Conservation (phyloP, 768 basidiomycete species). For the Cystofilobasidium ferigula region DNA sequence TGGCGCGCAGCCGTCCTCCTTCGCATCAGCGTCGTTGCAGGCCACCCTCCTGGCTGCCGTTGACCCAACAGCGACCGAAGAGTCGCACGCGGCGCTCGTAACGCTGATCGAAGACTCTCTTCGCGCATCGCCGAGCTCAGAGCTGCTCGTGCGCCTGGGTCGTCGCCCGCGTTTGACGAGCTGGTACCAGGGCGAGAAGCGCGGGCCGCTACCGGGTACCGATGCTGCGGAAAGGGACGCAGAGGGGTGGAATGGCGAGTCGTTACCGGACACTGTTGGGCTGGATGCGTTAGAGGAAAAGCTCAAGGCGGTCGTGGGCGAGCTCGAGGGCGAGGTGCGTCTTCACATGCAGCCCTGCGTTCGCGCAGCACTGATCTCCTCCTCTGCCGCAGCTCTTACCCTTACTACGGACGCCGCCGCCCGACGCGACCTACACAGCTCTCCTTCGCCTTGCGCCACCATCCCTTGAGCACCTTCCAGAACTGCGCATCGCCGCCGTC, state of each 20-base stretch:
- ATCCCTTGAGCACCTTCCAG: conserved; percentile 37
- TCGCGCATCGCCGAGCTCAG: background rate
- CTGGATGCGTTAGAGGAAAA: background rate
- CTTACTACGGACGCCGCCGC: background rate
- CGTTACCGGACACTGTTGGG: background rate
- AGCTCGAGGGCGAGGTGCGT: background rate
- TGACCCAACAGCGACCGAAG: too few relatives aligned
- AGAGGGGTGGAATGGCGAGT: background rate
- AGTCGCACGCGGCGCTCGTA: background rate
- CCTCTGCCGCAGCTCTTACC: background rate
- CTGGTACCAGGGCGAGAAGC: background rate
- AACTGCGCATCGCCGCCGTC: conserved; percentile 89
- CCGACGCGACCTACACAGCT: background rate
- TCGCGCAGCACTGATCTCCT: background rate
- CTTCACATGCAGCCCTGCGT: background rate
- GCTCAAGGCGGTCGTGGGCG: background rate
- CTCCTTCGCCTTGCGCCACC: conserved; percentile 15
- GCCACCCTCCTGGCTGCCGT: too few relatives aligned
- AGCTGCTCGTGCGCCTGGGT: background rate
- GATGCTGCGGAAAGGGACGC: background rate
- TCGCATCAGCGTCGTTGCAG: too few relatives aligned
- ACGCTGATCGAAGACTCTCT: background rate
- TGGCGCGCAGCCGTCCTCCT: too few relatives aligned
- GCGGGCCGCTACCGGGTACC: too few relatives aligned
- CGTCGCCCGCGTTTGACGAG: background rate